Evolutionary conservation across 164 flowering plant species (phyloP).

Genomic region (Kingdonia uniflora): DNA sequence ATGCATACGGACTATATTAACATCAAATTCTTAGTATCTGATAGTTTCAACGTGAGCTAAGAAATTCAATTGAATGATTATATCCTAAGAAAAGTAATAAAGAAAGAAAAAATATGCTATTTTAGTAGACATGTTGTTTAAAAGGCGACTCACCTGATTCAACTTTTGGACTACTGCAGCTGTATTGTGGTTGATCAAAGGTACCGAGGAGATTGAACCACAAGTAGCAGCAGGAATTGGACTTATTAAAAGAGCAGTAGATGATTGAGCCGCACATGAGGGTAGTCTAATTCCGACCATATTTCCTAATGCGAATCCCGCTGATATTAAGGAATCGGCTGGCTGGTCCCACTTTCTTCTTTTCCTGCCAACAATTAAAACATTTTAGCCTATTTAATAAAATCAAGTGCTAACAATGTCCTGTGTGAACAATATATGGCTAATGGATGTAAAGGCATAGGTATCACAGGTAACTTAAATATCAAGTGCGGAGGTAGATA

Average conservation of each 20-base stretch:
- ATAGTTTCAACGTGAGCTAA: too few relatives aligned
- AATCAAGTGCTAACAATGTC: too few relatives aligned
- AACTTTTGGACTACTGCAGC: constrained; percentile 35
- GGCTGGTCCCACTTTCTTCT: constrained; percentile 99
- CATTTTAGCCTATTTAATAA: background rate
- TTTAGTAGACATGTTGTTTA: background rate
- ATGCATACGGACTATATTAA: too few relatives aligned
- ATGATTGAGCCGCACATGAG: constrained; percentile 24
- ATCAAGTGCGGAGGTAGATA: too few relatives aligned
- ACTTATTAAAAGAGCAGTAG: constrained; percentile 26
- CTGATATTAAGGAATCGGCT: constrained; percentile 56
- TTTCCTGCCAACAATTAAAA: constrained; percentile 33
- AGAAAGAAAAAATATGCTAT: too few relatives aligned
- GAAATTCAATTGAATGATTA: too few relatives aligned
- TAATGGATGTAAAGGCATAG: too few relatives aligned
- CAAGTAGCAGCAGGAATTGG: constrained; percentile 19
- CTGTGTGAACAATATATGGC: too few relatives aligned
- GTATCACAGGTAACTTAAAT: too few relatives aligned
- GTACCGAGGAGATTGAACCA: constrained; percentile 25
- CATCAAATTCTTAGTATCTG: too few relatives aligned
- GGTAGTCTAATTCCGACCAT: constrained; percentile 40
- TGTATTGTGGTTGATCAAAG: constrained; percentile 34
- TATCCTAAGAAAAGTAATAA: too few relatives aligned
- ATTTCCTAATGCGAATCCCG: constrained; percentile 33
- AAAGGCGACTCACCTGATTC: constrained; percentile 34